phyloP scores from a whole-genome alignment of 2,329 filamentous ascomycete genomes.

The Hypoxylon rubiginosum region DNA sequence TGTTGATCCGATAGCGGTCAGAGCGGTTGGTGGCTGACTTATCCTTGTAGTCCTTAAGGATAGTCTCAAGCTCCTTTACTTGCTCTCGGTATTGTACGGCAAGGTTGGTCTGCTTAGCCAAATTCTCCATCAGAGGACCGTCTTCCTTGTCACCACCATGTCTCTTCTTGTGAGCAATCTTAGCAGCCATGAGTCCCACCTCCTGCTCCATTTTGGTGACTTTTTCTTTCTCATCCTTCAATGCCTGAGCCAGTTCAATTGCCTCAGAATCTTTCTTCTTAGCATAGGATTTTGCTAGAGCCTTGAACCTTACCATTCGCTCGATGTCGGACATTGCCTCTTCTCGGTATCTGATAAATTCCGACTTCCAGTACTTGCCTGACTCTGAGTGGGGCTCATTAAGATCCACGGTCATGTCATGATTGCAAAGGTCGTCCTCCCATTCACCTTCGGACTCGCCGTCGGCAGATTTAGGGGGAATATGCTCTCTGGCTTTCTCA shows the following conservation, averaged over 20 bases:
- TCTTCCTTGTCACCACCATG: conserved; percentile 60
- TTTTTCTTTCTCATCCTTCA: conserved; percentile 77
- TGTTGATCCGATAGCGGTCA: conserved; percentile 55
- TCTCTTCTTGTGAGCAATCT: conserved; percentile 60
- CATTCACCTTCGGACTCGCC: conserved; percentile 61
- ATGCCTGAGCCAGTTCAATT: conserved; percentile 72
- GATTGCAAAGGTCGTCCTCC: conserved; percentile 67
- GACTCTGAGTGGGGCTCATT: conserved; percentile 81
- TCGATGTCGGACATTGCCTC: conserved; percentile 81
- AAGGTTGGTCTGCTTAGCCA: conserved; percentile 69
- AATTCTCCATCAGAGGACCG: conserved; percentile 64
- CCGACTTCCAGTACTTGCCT: conserved; percentile 83
- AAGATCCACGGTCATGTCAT: conserved; percentile 77
- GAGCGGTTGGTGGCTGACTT: conserved; percentile 52
- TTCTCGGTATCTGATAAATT: conserved; percentile 80
- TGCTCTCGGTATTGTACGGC: conserved; percentile 70
- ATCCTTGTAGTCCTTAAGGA: conserved; percentile 60
- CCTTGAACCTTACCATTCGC: conserved; percentile 83
- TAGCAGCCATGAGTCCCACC: conserved; percentile 70
- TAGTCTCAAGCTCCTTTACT: conserved; percentile 69
- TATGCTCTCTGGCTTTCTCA: conserved; percentile 45
- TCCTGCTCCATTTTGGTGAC: conserved; percentile 74
- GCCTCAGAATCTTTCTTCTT: conserved; percentile 82
- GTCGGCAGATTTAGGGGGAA: conserved; percentile 12
- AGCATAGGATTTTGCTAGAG: conserved; percentile 82